These are phyloP conservation scores for Sclerotinia spermophila DNA, from an alignment of 2,329 filamentous ascomycete genomes.

Conservation along the genomic window DNA sequence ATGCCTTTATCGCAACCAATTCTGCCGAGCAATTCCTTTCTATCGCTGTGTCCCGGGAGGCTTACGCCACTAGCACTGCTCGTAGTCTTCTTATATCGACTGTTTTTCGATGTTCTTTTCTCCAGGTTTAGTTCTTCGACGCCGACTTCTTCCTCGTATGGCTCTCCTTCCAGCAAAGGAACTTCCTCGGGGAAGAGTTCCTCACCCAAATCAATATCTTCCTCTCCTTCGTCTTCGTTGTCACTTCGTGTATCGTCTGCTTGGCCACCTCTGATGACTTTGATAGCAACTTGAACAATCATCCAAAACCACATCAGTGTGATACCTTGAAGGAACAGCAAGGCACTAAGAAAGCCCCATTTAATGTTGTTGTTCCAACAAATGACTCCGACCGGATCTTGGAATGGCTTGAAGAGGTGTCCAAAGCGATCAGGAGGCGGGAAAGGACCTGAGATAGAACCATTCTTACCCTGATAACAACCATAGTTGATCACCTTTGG, in stretches of 20 bases:
- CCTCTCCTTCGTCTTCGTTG: conserved; percentile 66
- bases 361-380: conserved; percentile 76
- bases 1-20: conserved; percentile 39
- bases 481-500: conserved; percentile 60
- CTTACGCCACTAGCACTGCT: conserved; percentile 36
- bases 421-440: conserved; percentile 48
- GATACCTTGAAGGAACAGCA: conserved; percentile 75
- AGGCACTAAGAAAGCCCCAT: conserved; percentile 70
- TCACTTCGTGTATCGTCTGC: conserved; percentile 88
- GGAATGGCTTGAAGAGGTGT: conserved; percentile 72
- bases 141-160: conserved; percentile 71
- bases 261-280: conserved; percentile 69
- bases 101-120: conserved; percentile 37
- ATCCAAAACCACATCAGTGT: conserved; percentile 86
- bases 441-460: conserved; percentile 53
- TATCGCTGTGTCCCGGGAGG: conserved; percentile 35
- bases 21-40: conserved; percentile 37
- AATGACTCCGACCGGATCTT: conserved; percentile 65
- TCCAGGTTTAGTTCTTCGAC: conserved; percentile 68
- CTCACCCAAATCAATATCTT: conserved; percentile 23
- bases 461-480: conserved; percentile 63
- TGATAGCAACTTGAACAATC: conserved; percentile 78
- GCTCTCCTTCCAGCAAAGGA: conserved; percentile 26
- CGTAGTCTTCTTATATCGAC: conserved; percentile 32
- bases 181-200: conserved; percentile 21